Conservation (phyloP, 305 asterid genomes). For the Solanum hybrid region DNA sequence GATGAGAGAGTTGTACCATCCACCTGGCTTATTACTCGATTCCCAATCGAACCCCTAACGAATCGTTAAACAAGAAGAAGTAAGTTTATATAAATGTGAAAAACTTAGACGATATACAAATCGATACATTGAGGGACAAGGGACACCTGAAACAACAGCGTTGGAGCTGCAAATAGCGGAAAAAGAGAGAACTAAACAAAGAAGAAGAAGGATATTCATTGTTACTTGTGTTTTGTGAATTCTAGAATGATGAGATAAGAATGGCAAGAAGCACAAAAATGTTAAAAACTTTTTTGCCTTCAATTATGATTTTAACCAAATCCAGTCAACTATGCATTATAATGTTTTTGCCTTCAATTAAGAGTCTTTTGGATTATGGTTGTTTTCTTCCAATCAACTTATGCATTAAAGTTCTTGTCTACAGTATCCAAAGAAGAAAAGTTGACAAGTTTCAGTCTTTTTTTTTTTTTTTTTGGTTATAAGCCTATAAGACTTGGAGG, state of each 20-base stretch:
- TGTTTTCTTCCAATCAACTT: neutral
- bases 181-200: neutral
- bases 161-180: neutral
- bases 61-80: neutral
- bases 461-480: no score
- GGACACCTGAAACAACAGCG: neutral
- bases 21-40: conserved; percentile 40
- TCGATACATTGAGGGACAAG: neutral
- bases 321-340: neutral
- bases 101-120: neutral
- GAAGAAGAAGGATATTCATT: neutral
- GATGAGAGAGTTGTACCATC: conserved; percentile 59
- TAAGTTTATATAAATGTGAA: neutral
- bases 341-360: neutral
- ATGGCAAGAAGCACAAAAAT: neutral
- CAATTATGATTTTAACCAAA: neutral
- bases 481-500: neutral
- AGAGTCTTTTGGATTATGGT: neutral
- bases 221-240: neutral
- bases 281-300: neutral
- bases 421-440: neutral
- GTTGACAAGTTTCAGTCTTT: neutral
- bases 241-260: neutral
- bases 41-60: conserved; percentile 76
- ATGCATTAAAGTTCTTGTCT: neutral